Conservation (phyloP, 192 early-diverging fungal species). For the Backusella psychrophila region DNA sequence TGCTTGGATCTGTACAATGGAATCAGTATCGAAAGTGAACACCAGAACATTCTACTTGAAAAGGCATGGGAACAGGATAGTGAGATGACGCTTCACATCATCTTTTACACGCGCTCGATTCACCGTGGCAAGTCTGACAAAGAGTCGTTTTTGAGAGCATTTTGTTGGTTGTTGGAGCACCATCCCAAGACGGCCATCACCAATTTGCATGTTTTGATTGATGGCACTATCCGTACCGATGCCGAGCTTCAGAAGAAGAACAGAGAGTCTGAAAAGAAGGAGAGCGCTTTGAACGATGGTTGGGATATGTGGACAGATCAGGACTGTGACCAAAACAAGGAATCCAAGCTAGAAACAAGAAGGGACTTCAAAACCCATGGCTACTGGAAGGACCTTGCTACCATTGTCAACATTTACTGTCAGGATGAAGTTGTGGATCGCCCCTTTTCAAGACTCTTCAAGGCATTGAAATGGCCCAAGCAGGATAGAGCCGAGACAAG, state of each 20-base stretch:
- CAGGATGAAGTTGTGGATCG: constrained; percentile 7
- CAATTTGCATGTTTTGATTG: constrained; percentile 32
- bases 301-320: constrained; percentile 12
- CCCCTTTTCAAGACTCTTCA: neutral
- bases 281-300: neutral
- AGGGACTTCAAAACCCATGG: constrained; percentile 28
- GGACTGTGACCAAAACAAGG: neutral
- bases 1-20: constrained; percentile 40
- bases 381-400: constrained; percentile 44
- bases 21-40: constrained; percentile 7
- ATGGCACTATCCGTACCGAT: constrained; percentile 17
- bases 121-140: constrained; percentile 37
- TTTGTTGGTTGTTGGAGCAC: constrained; percentile 33
- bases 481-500: neutral
- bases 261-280: neutral
- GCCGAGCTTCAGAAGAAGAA: neutral
- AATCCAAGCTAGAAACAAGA: neutral
- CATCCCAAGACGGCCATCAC: constrained; percentile 38
- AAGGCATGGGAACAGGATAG: constrained; percentile 27
- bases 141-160: constrained; percentile 26
- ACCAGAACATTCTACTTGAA: neutral
- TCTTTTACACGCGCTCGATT: constrained; percentile 40
- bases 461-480: constrained; percentile 1
- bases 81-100: constrained; percentile 30
- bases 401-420: constrained; percentile 33